These are phyloP conservation scores for Viola odorata DNA, from an alignment of 345 rosid genomes.

Conservation along the genomic window DNA sequence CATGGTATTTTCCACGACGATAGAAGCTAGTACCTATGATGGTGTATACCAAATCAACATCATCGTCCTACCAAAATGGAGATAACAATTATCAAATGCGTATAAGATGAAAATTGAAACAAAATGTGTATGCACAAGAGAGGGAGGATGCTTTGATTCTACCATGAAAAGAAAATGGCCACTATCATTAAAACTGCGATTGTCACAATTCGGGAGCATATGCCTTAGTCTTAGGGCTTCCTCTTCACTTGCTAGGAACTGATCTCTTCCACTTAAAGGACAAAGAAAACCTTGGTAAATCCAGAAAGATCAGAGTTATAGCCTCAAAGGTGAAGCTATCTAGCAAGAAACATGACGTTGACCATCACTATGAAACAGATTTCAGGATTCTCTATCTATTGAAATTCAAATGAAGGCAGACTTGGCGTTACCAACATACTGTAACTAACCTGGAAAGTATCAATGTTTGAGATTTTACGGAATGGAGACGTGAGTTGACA, in stretches of 20 bases:
- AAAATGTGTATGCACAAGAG: background rate
- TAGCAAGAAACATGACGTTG: background rate
- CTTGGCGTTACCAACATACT: too few species aligned
- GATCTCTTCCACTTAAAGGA: conserved; percentile 58
- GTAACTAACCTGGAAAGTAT: conserved; percentile 46
- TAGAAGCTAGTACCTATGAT: conserved; percentile 12
- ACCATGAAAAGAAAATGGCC: conserved; percentile 83
- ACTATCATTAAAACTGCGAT: conserved; percentile 42
- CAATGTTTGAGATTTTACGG: conserved; percentile 55
- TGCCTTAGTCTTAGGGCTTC: conserved; percentile 51
- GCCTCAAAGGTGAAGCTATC: background rate
- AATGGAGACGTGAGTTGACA: conserved; percentile 57
- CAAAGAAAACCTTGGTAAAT: background rate
- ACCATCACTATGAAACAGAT: too few species aligned
- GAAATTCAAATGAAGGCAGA: background rate
- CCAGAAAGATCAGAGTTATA: conserved; percentile 4
- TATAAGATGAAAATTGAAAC: background rate
- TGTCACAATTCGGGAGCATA: conserved; percentile 39
- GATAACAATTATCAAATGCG: background rate
- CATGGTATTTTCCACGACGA: conserved; percentile 10
- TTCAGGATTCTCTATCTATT: background rate
- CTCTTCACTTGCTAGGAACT: conserved; percentile 51
- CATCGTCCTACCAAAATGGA: conserved; percentile 43
- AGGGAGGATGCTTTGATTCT: conserved; percentile 18
- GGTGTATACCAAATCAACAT: conserved; percentile 10